Evolutionary conservation across 305 asterid genomes (phyloP).

Genomic region (Solanum hybrid): DNA sequence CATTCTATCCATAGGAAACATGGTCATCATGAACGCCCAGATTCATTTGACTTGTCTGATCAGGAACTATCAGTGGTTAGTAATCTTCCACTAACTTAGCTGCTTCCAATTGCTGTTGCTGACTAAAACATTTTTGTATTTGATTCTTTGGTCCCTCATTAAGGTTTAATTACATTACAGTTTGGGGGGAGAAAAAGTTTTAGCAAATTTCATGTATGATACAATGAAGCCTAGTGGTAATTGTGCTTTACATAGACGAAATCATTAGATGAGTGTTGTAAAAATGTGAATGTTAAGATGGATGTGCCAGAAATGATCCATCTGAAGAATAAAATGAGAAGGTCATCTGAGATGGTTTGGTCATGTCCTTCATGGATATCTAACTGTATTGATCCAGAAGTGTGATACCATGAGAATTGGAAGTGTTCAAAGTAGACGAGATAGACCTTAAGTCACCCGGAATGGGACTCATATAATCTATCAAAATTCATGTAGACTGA

Average conservation of each 20-base stretch:
- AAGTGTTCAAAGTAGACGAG: neutral
- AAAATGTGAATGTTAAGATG: neutral
- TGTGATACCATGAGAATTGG: neutral
- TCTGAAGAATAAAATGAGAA: neutral
- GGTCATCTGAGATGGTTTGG: neutral
- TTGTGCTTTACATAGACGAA: neutral
- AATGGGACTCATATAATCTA: neutral
- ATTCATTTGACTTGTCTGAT: constrained; percentile 44
- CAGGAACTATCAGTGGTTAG: constrained; percentile 34
- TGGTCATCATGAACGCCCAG: constrained; percentile 19
- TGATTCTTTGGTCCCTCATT: neutral
- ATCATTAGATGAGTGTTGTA: neutral
- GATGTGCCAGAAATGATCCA: neutral
- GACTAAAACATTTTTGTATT: neutral
- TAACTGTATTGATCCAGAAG: neutral
- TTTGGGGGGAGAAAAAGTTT: neutral
- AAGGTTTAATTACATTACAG: neutral
- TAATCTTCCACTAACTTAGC: neutral
- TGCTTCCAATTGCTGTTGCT: neutral
- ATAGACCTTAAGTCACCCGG: neutral
- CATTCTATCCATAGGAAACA: constrained; percentile 19
- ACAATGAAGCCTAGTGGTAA: neutral
- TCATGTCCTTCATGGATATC: neutral
- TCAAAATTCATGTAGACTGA: neutral
- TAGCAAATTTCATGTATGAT: neutral